Evolutionary conservation across 108 stramenopile species (phyloP).

Genomic region (Fragilariopsis cylindrus): DNA sequence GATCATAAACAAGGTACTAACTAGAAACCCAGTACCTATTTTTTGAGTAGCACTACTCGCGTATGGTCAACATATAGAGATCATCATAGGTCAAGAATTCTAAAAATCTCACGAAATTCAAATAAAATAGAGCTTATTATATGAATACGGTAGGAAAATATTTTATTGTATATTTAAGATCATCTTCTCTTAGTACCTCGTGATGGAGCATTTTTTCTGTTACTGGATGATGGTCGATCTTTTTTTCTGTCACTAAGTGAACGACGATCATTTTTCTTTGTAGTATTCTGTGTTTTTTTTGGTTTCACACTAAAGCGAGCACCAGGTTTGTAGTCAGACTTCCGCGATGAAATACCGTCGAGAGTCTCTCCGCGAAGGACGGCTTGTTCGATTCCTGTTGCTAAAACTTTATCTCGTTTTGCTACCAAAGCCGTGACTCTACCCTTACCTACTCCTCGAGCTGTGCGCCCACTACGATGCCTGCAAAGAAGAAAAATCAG

Average conservation of each 20-base stretch:
- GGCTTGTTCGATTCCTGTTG: slow-evolving; percentile 80
- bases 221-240: background rate
- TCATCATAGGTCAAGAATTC: too few species aligned
- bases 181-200: background rate
- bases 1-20: background rate
- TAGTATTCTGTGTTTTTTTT: background rate
- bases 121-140: too few species aligned
- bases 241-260: slow-evolving; percentile 3
- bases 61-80: too few species aligned
- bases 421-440: slow-evolving; percentile 84
- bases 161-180: too few species aligned
- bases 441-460: slow-evolving; percentile 76
- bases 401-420: slow-evolving; percentile 86
- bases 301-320: slow-evolving; percentile 36
- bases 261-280: slow-evolving; percentile 5
- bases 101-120: too few species aligned
- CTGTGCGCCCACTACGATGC: slow-evolving; percentile 91
- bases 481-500: slow-evolving; percentile 23
- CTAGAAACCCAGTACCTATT: background rate
- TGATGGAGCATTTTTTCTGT: background rate
- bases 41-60: too few species aligned
- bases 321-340: slow-evolving; percentile 78
- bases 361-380: slow-evolving; percentile 77
- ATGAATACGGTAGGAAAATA: too few species aligned
- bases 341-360: slow-evolving; percentile 78